Evolutionary conservation across 1,139 yeast genomes (phyloP), one percentile per base, ranked within the genome.

Genomic region (Candida dubliniensis): DNA sequence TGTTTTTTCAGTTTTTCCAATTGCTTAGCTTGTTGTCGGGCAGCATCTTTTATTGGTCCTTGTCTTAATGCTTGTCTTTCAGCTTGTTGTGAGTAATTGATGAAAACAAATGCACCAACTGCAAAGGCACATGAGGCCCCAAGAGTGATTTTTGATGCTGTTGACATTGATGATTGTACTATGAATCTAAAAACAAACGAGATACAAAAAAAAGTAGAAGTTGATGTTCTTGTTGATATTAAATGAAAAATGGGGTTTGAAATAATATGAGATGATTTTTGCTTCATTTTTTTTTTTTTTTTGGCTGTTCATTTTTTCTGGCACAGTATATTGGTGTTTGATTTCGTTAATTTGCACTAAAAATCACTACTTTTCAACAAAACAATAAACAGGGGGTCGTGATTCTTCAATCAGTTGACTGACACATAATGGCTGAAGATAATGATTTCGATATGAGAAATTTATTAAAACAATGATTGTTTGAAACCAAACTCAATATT

Each of bases 31-130:
- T 73, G 67, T 51, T 81, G 63, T 47, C 93, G 67, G 50, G 75
- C 81, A 10, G 88, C 87, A 59, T 87, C 95, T 56, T 82, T 83
- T 57, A 85, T 79, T 8, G 95, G 95, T 1, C 95, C 95, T 58
- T 83, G 89, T 51, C 84, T 81, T 43, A 86, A 70, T 3, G 87
- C 83, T 6, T 76, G 79, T 51, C 89, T 74, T 61, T 87, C 95
- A 47, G 77, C 64, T 32, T 73, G 75, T 60, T 87, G 95, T 41
- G 84, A 77, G 50, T 72, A 71, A 64, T 84, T 87, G 45, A 87
- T 89, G 61, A 83, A 84, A 6, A 77, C 64, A 34, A 86, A 81
- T 0, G 89, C 73, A 3, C 75, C 75, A 0, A 70, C 76, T 7
- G 90, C 85, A 42, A 77, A 66, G 4, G 73, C 58, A 36, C 81